Percentiles rank a stretch among this genome's conserved stretches.
Evolutionary conservation across 2,329 filamentous ascomycete species (phyloP).

Genomic region (Colletotrichum sp.): DNA sequence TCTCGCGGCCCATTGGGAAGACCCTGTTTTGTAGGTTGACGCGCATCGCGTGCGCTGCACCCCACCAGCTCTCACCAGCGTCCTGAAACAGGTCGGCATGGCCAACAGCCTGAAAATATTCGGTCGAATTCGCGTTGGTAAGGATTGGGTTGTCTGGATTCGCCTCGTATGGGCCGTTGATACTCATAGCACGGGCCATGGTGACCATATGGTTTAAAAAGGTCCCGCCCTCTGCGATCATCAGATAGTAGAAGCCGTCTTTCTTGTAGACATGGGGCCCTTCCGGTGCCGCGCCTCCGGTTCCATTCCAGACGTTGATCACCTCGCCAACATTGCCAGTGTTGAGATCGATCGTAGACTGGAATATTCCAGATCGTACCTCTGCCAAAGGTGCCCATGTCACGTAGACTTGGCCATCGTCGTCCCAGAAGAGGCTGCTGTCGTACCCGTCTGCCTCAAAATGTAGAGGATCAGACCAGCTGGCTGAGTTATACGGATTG

Average conservation of each 20-base stretch:
- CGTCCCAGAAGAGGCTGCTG: not conserved
- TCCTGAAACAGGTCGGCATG: not conserved
- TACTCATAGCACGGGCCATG: rapidly evolving
- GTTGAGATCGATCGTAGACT: not conserved
- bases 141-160: not conserved
- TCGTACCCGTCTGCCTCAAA: not conserved
- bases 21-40: not conserved
- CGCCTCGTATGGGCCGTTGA: not conserved
- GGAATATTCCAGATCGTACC: not conserved
- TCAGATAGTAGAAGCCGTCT: not conserved
- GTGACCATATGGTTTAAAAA: not conserved
- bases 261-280: not conserved
- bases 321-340: not conserved
- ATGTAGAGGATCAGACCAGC: not conserved
- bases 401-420: not conserved
- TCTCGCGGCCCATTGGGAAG: not conserved
- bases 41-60: not conserved
- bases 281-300: not conserved
- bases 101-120: not conserved
- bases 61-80: not conserved
- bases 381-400: not conserved
- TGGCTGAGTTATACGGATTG: not conserved
- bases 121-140: not conserved
- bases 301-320: not conserved
- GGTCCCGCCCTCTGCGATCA: not conserved